These are phyloP conservation scores for Podaxis mareebaensis DNA, from an alignment of 768 basidiomycete species.

Conservation along the genomic window DNA sequence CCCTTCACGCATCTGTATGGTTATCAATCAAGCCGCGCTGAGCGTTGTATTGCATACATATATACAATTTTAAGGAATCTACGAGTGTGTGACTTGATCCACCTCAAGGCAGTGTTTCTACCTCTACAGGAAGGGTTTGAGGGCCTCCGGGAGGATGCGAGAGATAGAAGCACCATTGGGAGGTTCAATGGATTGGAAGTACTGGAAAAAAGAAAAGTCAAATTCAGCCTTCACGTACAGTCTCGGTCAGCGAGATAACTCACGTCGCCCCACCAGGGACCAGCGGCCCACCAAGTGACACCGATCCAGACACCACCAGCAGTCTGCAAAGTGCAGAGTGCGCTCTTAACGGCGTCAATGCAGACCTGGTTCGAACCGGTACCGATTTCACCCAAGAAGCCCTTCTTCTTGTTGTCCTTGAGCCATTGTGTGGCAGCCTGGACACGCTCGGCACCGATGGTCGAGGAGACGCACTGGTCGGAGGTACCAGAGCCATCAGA, in stretches of 20 bases:
- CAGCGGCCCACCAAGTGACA: conserved; percentile 58
- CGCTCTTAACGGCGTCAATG: conserved; percentile 51
- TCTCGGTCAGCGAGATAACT: conserved; percentile 25
- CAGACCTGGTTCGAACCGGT: conserved; percentile 47
- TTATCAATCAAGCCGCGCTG: not conserved
- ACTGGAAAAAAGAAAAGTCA: conserved; percentile 28
- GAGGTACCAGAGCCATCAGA: conserved; percentile 61
- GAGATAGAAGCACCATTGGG: conserved; percentile 56
- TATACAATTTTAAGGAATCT: not conserved
- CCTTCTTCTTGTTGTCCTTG: conserved; percentile 57
- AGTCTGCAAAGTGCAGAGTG: conserved; percentile 59
- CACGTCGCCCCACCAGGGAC: conserved; percentile 60
- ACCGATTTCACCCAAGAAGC: conserved; percentile 66
- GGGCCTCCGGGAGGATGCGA: conserved; percentile 55
- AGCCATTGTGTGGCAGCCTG: conserved; percentile 60
- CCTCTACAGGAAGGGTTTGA: conserved; percentile 51
- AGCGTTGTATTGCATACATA: not conserved
- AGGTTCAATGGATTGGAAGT: conserved; percentile 64
- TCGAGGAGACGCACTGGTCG: conserved; percentile 53
- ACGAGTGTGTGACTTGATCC: not conserved
- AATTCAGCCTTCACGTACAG: not conserved
- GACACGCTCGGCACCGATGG: conserved; percentile 60
- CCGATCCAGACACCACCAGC: conserved; percentile 61
- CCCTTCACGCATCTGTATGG: not conserved
- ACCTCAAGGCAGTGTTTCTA: not conserved